Base-by-base conservation (phyloP, 257 asterid species). In the Scutellaria galericulata region DNA sequence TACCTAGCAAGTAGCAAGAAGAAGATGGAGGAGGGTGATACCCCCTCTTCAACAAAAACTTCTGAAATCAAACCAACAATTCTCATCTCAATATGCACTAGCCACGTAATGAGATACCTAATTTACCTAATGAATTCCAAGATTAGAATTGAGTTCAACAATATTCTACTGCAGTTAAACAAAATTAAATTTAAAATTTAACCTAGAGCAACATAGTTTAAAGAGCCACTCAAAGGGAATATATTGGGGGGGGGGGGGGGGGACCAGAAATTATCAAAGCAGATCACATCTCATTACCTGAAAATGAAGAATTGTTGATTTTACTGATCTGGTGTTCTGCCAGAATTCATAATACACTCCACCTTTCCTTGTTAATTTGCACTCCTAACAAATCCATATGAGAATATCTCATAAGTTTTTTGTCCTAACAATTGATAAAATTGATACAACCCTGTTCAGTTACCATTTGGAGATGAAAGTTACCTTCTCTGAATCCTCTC, bases 301-400 rank as follows among this genome's bases (percentile, higher is more conserved):
- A 72, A 86, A 86, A 82, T 86, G 92, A 65, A 86, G 79, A 74
- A 86, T 84, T 22, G 89, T 86, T 53, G 92, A 86, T 78, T 84
- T 86, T 37, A 86, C 88, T 10, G 89, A 78, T 82, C 92, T 80
- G 1, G 89, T 80, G 66, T 86, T 86, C 81, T 77, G 85, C 88
- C 92, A 78, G 77, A 86, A 84, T 59, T 84, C 86, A 70, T 86
- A 86, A 74, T 82, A 86, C 2, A 35, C 73, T 27, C 89, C 92
- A 45, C 77, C 88, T 79, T 84, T 87, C 71, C 77, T 77, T 24
- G 90, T 83, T n/a, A 64, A 20, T 70, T 87, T 87, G 88, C 88
- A 84, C 27, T 84, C 89, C 89, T 87, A 53, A 6, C 42, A 66
- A n/a, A 57, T 44, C 53, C 61, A 68, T 45, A 61, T 40, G 27